phyloP scores from a whole-genome alignment of 2,329 filamentous ascomycete genomes.

The Aspergillus amoenus region DNA sequence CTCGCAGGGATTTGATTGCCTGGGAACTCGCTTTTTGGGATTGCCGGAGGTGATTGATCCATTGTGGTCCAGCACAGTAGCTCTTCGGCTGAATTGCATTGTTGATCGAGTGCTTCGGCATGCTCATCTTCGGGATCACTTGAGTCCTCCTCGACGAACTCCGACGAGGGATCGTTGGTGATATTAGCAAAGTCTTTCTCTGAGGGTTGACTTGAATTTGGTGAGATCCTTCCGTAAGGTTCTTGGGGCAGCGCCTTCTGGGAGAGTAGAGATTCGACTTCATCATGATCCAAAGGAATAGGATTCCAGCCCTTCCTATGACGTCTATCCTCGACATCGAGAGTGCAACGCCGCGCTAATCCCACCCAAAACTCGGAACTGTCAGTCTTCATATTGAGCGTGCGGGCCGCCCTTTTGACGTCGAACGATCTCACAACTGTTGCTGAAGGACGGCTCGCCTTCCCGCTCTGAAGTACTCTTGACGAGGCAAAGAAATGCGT shows the following conservation, averaged over 20 bases:
- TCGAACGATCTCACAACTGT: slow-evolving; percentile 48
- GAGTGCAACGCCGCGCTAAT: slow-evolving; percentile 51
- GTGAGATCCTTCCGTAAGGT: slow-evolving; percentile 10
- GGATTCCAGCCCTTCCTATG: slow-evolving; percentile 32
- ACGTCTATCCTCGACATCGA: slow-evolving; percentile 49
- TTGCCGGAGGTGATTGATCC: slow-evolving; percentile 21
- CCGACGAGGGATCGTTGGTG: neutral
- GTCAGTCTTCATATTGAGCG: slow-evolving; percentile 52
- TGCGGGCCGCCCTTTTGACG: slow-evolving; percentile 54
- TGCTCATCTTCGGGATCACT: slow-evolving; percentile 43
- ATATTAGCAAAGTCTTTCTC: neutral
- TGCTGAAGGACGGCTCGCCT: slow-evolving; percentile 27
- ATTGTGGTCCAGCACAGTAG: slow-evolving; percentile 46
- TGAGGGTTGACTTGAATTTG: neutral
- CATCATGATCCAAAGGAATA: slow-evolving; percentile 37
- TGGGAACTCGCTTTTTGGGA: slow-evolving; percentile 23
- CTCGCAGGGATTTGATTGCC: slow-evolving; percentile 18
- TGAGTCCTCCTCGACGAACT: slow-evolving; percentile 11
- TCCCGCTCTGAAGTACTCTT: slow-evolving; percentile 56
- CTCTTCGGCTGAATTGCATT: slow-evolving; percentile 48
- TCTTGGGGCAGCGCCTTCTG: slow-evolving; percentile 10
- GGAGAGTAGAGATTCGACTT: slow-evolving; percentile 44
- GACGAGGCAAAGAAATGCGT: slow-evolving; percentile 70
- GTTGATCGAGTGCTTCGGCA: slow-evolving; percentile 49
- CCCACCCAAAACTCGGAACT: slow-evolving; percentile 52